Evolutionary conservation across 1,284 basidiomycete genomes (phyloP).

Genomic region (Fomitiporia mediterranea): DNA sequence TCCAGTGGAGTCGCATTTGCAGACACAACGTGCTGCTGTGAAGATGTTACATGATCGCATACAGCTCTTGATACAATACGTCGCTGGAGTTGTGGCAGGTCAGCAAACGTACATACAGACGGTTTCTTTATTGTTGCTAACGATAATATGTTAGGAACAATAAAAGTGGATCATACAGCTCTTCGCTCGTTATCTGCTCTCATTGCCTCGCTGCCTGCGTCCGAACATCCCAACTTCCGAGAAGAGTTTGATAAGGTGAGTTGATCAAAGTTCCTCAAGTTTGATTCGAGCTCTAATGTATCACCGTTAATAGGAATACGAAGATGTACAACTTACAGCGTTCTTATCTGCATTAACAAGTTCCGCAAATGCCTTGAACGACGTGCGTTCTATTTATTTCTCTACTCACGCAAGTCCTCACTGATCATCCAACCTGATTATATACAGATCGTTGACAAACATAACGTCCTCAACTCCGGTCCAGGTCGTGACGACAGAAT

Average conservation of each 20-base stretch:
- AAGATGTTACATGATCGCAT: constrained; percentile 95
- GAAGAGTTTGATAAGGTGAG: constrained; percentile 82
- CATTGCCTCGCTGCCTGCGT: constrained; percentile 81
- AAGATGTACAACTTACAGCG: constrained; percentile 89
- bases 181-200: constrained; percentile 84
- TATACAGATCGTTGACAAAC: constrained; percentile 63
- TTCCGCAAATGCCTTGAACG: constrained; percentile 81
- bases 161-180: constrained; percentile 70
- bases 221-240: constrained; percentile 72
- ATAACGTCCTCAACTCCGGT: constrained; percentile 45
- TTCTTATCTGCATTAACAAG: constrained; percentile 88
- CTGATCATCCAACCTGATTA: background rate
- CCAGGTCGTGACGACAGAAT: constrained; percentile 41
- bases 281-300: constrained; percentile 10
- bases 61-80: constrained; percentile 76
- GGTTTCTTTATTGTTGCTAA: background rate
- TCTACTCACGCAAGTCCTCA: background rate
- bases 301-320: constrained; percentile 69
- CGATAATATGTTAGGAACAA: constrained; percentile 43
- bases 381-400: constrained; percentile 50
- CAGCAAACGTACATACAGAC: constrained; percentile 23
- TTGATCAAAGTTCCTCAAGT: constrained; percentile 17
- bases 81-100: constrained; percentile 73
- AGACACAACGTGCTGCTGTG: constrained; percentile 90
- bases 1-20: constrained; percentile 83